Evolutionary conservation across 1,284 basidiomycete species (phyloP), one percentile per base, ranked within the genome.

Genomic region (Papiliotrema nemorosa): DNA sequence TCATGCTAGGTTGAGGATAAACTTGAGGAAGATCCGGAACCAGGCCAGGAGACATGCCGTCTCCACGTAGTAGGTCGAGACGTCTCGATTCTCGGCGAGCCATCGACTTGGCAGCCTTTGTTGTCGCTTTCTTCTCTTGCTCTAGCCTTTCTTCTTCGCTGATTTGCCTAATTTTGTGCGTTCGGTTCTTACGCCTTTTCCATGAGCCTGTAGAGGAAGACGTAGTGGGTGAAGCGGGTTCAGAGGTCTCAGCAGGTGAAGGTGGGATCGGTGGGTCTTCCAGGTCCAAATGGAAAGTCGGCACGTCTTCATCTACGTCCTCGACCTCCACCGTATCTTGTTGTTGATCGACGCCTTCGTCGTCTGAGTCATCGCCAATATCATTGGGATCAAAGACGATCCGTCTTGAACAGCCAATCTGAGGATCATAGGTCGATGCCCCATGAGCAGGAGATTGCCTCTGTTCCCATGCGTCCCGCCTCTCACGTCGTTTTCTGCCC

Each of bases 1-100:
- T n/a, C n/a, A 31, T 31, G 29, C 9, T 31, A 7, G 29, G 7
- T 7, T 31, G 29, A 31, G 29, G 29, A 7, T 14, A 14, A 14
- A 31, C 9, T 14, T 7, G 14, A 14, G 29, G 14, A 14, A 31
- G 7, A 14, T 7, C 29, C 29, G 29, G 29, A 31, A 31, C 12
- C 40, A 16, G 24, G 24, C 18, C 27, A 2, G 63, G 54, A 29
- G 50, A 58, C 9, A 53, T 70, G 6, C 73, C 73, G 52, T 75
- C 73, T 2, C 73, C 73, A 20, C 67, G 62, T 9, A 73, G 50
- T 10, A 75, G 54, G 46, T 71, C 67, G 31, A 73, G 42, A 4
- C 72, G 55, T 13, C 72, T 54, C 21, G 58, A 53, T 41, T 72
- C 69, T 24, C 64, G 49, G 33, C 60, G 53, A 9, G 52, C 58